phyloP scores from a whole-genome alignment of 306 rosid species.

The Lagenaria siceraria region DNA sequence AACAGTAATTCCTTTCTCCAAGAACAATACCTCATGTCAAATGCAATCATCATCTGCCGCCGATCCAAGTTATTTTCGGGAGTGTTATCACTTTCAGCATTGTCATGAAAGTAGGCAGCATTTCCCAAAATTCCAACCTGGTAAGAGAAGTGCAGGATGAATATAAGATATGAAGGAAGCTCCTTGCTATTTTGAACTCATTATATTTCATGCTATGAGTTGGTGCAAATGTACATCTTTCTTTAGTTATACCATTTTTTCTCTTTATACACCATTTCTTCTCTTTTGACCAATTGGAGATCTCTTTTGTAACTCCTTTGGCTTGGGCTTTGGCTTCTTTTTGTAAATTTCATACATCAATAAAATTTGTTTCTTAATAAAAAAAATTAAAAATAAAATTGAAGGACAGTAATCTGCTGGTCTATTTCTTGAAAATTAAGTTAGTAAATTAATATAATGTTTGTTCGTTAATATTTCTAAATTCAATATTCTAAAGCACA shows the following conservation, averaged over 20 bases:
- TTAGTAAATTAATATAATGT: not conserved
- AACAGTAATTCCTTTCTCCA: not conserved
- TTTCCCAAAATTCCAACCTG: conserved; percentile 95
- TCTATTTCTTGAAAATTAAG: not conserved
- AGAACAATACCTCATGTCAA: conserved; percentile 86
- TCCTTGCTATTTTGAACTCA: no score
- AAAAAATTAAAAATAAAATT: no score
- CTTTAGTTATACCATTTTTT: no score
- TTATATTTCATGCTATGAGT: no score
- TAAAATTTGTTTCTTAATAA: no score
- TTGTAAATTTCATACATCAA: no score
- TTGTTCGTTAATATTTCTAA: not conserved
- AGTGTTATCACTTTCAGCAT: conserved; percentile 36
- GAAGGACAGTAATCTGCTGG: not conserved
- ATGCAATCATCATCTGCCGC: conserved; percentile 97
- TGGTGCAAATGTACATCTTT: no score
- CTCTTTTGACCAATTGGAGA: no score
- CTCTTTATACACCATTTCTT: no score
- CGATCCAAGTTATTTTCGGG: conserved; percentile 55
- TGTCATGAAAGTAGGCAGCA: conserved; percentile 71
- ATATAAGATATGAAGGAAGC: not conserved
- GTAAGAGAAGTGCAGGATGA: not conserved
- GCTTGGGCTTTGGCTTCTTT: no score
- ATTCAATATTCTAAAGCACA: not conserved
- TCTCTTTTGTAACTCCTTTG: no score